Conservation (phyloP, 805 yeast species). For the Metschnikowia bowlesiae region DNA sequence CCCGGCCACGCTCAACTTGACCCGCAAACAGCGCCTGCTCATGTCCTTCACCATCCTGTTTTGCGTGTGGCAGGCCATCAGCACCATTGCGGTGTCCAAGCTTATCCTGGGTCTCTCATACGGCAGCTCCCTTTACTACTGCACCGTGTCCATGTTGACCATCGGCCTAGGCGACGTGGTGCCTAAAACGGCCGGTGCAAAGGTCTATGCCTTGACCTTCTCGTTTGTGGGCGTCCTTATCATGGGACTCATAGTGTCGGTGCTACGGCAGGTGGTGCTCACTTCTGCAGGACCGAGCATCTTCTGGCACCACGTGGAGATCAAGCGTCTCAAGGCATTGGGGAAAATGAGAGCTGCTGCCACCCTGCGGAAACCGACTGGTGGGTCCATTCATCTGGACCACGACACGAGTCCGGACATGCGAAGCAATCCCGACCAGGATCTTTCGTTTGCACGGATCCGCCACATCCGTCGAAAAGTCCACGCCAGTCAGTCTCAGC, state of each 20-base stretch:
- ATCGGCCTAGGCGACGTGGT: constrained; percentile 76
- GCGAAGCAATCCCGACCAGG: not conserved
- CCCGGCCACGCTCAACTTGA: constrained; percentile 66
- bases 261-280: constrained; percentile 61
- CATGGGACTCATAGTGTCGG: constrained; percentile 68
- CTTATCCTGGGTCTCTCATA: constrained; percentile 37
- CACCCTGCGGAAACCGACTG: too few relatives aligned
- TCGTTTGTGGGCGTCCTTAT: constrained; percentile 67
- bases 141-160: constrained; percentile 69
- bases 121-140: constrained; percentile 69
- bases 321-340: constrained; percentile 35
- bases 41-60: constrained; percentile 67
- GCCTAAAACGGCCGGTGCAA: constrained; percentile 50
- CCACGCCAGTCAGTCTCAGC: constrained; percentile 30
- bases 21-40: constrained; percentile 62
- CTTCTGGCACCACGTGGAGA: constrained; percentile 63
- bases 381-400: too few relatives aligned
- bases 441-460: constrained; percentile 52
- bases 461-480: constrained; percentile 45
- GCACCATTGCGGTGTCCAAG: constrained; percentile 46
- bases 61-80: constrained; percentile 67
- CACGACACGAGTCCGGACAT: not conserved
- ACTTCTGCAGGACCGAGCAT: constrained; percentile 60
- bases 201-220: constrained; percentile 57
- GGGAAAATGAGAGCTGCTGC: constrained; percentile 11